A percentile compares a stretch with the other conserved stretches of the same genome.
Conservation (phyloP, 257 asterid genomes). For the Knoxia roxburghii region DNA sequence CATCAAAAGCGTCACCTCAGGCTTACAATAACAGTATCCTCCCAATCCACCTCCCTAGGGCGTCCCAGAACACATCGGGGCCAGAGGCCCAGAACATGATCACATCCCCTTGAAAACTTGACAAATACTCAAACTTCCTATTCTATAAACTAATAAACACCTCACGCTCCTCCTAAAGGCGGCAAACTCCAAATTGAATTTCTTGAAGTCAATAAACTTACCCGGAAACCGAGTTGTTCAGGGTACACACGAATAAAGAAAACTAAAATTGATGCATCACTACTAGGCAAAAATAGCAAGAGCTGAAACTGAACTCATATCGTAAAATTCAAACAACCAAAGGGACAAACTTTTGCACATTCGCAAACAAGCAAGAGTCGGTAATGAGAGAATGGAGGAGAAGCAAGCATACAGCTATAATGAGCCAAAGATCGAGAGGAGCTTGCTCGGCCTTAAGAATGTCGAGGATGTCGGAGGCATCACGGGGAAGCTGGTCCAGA, state of each 20-base stretch:
- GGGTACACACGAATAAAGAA: neutral
- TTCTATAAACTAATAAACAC: neutral
- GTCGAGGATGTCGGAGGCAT: constrained; percentile 94
- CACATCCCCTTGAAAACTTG: neutral
- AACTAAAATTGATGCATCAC: neutral
- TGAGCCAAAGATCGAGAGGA: constrained; percentile 95
- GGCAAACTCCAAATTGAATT: neutral
- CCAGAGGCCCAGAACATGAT: neutral
- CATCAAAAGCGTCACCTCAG: neutral
- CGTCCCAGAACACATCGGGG: neutral
- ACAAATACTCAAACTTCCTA: neutral
- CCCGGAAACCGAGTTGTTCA: neutral
- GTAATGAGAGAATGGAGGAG: neutral
- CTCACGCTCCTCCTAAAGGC: neutral
- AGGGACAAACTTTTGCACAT: neutral
- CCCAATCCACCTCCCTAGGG: neutral
- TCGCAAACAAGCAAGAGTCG: neutral
- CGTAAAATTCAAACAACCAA: neutral
- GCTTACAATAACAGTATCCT: neutral
- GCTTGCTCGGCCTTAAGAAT: constrained; percentile 99
- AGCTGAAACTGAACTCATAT: neutral
- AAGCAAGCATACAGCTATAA: constrained; percentile 60
- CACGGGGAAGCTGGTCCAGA: constrained; percentile 96
- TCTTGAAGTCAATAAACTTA: neutral
- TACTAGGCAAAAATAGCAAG: neutral